Conservation (phyloP, 140 eudicot genomes). For the Ambrosia hybrid region DNA sequence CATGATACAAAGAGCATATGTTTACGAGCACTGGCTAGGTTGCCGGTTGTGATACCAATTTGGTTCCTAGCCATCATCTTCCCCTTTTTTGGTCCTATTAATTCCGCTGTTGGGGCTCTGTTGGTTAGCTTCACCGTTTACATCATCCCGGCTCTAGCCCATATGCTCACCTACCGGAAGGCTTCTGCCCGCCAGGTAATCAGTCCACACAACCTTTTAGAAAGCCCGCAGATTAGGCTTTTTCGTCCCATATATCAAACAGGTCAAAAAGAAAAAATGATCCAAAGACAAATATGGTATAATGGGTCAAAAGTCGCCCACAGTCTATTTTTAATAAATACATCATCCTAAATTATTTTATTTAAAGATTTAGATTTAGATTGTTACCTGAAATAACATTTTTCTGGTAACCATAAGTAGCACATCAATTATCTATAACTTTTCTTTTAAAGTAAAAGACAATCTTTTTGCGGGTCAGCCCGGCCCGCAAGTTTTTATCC, state of each 20-base stretch:
- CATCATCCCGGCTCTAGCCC: conserved; percentile 76
- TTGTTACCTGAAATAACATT: neutral
- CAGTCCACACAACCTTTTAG: too few species aligned
- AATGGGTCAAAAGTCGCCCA: neutral
- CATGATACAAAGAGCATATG: conserved; percentile 67
- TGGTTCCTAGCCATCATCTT: conserved; percentile 72
- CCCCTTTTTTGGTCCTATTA: conserved; percentile 81
- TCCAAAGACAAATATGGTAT: neutral
- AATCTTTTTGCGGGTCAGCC: neutral
- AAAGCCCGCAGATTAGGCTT: neutral
- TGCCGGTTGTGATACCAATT: conserved; percentile 69
- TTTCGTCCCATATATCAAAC: neutral
- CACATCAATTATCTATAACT: neutral
- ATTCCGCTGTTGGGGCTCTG: conserved; percentile 73
- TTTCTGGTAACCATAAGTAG: neutral
- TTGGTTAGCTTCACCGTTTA: conserved; percentile 76
- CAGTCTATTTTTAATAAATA: neutral
- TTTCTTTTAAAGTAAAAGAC: neutral
- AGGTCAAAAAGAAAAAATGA: too few species aligned
- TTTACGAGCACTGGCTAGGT: conserved; percentile 58
- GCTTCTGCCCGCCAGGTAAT: conserved; percentile 71
- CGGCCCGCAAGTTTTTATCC: neutral
- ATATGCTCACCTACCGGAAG: conserved; percentile 68
- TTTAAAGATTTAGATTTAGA: neutral
- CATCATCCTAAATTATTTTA: neutral